phyloP scores from a whole-genome alignment of 345 rosid species.

The Moricandia arvensis region DNA sequence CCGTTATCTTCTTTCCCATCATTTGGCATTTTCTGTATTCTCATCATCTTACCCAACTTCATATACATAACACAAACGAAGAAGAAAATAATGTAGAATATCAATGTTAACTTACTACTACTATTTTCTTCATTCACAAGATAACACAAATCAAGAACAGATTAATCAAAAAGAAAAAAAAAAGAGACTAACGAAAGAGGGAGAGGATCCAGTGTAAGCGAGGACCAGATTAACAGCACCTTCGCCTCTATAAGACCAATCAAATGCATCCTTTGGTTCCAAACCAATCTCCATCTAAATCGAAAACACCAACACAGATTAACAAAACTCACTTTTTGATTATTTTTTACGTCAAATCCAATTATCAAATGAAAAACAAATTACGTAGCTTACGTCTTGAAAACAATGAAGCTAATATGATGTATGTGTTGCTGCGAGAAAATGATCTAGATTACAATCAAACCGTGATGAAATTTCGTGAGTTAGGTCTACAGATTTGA shows the following conservation, averaged over 20 bases:
- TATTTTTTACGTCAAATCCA: not conserved
- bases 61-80: not conserved
- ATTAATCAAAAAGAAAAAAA: not conserved
- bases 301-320: constrained; percentile 6
- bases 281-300: constrained; percentile 49
- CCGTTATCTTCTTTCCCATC: constrained; percentile 38
- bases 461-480: not conserved
- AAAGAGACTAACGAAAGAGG: constrained; percentile 57
- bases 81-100: not conserved
- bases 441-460: not conserved
- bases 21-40: constrained; percentile 56
- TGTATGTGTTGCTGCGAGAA: not conserved
- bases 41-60: constrained; percentile 70
- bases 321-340: not conserved
- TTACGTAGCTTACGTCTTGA: not conserved
- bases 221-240: constrained; percentile 94
- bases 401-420: not conserved
- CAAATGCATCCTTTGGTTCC: constrained; percentile 60
- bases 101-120: not conserved
- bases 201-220: constrained; percentile 78
- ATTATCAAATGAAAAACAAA: not conserved
- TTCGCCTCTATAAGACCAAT: constrained; percentile 67
- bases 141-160: not conserved
- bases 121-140: not conserved
- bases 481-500: not conserved